Conservation (phyloP, 768 basidiomycete genomes). For the Naganishia randhawae region DNA sequence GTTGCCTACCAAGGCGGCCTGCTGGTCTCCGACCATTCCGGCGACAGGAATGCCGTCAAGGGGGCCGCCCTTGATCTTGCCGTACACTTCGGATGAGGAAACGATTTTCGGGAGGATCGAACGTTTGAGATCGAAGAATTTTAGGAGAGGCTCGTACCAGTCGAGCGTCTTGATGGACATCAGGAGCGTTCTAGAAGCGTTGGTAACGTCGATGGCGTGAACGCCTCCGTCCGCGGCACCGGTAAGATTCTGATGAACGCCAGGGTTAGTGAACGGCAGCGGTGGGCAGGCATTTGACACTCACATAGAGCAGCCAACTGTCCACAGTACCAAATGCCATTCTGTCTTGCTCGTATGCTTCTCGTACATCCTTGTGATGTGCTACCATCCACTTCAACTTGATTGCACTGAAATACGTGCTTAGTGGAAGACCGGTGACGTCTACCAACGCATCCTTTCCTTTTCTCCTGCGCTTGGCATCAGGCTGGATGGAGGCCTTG, state of each 20-base stretch:
- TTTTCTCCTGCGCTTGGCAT: constrained; percentile 36
- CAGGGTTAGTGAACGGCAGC: too few relatives aligned
- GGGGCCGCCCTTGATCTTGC: constrained; percentile 62
- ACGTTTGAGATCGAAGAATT: constrained; percentile 76
- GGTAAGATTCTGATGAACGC: constrained; percentile 81
- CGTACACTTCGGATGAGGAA: constrained; percentile 89
- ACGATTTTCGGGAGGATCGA: constrained; percentile 82
- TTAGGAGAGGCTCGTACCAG: constrained; percentile 77
- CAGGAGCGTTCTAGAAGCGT: constrained; percentile 92
- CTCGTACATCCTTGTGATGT: constrained; percentile 67
- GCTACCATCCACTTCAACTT: constrained; percentile 97
- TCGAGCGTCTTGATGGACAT: constrained; percentile 73
- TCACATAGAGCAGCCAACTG: constrained; percentile 88
- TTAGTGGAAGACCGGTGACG: constrained; percentile 80
- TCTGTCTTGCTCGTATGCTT: constrained; percentile 74
- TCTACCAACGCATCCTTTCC: constrained; percentile 46
- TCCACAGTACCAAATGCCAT: constrained; percentile 92
- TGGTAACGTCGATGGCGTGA: constrained; percentile 88
- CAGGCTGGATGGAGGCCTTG: constrained; percentile 13
- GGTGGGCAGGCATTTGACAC: too few relatives aligned
- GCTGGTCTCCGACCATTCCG: constrained; percentile 96
- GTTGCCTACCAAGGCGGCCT: constrained; percentile 92
- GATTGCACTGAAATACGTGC: constrained; percentile 96
- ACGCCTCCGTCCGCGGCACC: constrained; percentile 67
- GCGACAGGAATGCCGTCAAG: constrained; percentile 71